Evolutionary conservation across 83 land plant genomes (phyloP).

Genomic region (Thuja plicata): DNA sequence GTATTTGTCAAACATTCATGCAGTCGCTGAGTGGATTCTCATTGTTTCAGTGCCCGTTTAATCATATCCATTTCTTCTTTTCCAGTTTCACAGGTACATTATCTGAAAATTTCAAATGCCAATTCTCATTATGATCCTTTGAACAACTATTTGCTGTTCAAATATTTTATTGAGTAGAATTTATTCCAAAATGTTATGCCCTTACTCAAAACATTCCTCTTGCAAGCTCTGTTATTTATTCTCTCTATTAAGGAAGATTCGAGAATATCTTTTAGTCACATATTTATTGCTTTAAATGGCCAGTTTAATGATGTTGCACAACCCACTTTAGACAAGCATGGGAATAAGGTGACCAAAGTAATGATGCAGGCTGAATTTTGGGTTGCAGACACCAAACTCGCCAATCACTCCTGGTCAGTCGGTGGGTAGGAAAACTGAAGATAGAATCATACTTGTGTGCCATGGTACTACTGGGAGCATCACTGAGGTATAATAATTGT

Average conservation of each 20-base stretch:
- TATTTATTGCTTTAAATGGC: neutral
- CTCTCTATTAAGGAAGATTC: neutral
- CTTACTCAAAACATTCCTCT: neutral
- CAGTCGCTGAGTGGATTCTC: neutral
- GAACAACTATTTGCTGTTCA: neutral
- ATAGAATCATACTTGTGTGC: constrained; percentile 79
- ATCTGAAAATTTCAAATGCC: neutral
- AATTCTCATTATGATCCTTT: neutral
- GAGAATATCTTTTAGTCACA: neutral
- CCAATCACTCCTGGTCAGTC: constrained; percentile 66
- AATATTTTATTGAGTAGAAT: neutral
- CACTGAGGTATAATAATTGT: constrained; percentile 44
- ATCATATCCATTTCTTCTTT: constrained; percentile 13
- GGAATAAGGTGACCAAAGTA: constrained; percentile 26
- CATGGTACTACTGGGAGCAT: constrained; percentile 66
- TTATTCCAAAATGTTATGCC: neutral
- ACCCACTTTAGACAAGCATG: constrained; percentile 8
- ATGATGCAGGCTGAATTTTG: constrained; percentile 41
- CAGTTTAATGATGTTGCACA: neutral
- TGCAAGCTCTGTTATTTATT: neutral
- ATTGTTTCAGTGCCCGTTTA: neutral
- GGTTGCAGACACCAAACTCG: constrained; percentile 89
- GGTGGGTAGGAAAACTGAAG: constrained; percentile 75
- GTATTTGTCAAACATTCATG: neutral
- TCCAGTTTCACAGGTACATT: neutral